Evolutionary conservation across 2,329 filamentous ascomycete species (phyloP), one percentile per base, ranked within the genome.

Genomic region (Emergomyces pasteurianus): DNA sequence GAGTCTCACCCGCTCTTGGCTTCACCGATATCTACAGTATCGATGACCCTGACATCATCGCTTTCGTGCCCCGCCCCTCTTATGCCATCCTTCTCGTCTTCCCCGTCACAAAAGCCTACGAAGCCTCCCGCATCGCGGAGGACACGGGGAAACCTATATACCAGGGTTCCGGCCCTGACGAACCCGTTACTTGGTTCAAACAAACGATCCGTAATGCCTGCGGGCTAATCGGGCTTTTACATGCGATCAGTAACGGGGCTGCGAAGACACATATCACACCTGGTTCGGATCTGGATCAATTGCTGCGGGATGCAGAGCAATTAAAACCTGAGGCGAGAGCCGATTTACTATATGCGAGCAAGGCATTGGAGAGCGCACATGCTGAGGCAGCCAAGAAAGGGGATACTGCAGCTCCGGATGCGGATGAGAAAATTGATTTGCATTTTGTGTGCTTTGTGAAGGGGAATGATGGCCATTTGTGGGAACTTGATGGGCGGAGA

Each of bases 371-470:
- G 60, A 79, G 76, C 5, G 92, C 90, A 7, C 92, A 97, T 75
- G 83, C 84, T 54, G 82, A 83, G 63, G 91, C 90, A 16, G 94
- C 92, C 5, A 81, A 81, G 8, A 78, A 81, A 63, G 92, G 92
- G 21, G 90, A 92, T 71, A 95, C 91, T 0, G 72, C 80, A 14
- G 89, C 92, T 1, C 92, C 94, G 0, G 77, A 82, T 59, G 90
- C 90, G 9, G 82, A 85, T n/a, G 88, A 89, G 68, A 83, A 87
- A 66, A 81, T 96, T n/a, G 92, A 96, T 71, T 79, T 96, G 67
- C 94, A 99, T 78, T 97, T 95, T 72, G 92, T 97, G 54, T 94
- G 90, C 70, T 99, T 97, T 74, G 88, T 94, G 58, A 94, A 92
- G 78, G 83, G 81, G 1, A 76, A 75, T 58, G 85, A 88, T 72